Percentiles rank a stretch among this genome's conserved stretches.
These are phyloP conservation scores for Claviceps fusiformis DNA, from an alignment of 2,329 filamentous ascomycete species.

Conservation along the genomic window DNA sequence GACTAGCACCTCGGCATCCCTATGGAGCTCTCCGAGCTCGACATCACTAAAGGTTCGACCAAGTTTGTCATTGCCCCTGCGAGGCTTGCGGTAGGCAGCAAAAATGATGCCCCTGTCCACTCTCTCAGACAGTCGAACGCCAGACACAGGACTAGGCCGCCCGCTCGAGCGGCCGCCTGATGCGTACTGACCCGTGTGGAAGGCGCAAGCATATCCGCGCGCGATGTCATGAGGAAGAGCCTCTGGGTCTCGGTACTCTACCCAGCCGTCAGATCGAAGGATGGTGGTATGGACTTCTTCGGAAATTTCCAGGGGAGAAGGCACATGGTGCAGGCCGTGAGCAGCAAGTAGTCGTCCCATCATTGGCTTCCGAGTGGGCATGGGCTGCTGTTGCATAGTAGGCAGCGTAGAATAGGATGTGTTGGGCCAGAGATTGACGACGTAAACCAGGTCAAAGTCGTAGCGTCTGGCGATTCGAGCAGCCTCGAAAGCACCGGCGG, in stretches of 20 bases:
- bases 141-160: constrained; percentile 14
- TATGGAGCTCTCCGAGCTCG: constrained; percentile 32
- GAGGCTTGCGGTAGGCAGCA: constrained; percentile 38
- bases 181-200: constrained; percentile 30
- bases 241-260: constrained; percentile 34
- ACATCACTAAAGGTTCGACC: constrained; percentile 20
- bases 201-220: constrained; percentile 39
- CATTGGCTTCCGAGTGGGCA: constrained; percentile 15
- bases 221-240: constrained; percentile 31
- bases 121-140: constrained; percentile 11
- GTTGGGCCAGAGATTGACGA: constrained; percentile 43
- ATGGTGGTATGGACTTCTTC: constrained; percentile 35
- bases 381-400: neutral
- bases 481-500: constrained; percentile 38
- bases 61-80: constrained; percentile 21
- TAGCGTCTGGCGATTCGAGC: constrained; percentile 42
- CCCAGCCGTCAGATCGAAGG: constrained; percentile 35
- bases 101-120: constrained; percentile 42
- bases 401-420: constrained; percentile 5
- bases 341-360: constrained; percentile 40
- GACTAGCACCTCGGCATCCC: constrained; percentile 38
- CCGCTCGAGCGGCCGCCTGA: constrained; percentile 13
- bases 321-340: constrained; percentile 37
- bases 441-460: constrained; percentile 44
- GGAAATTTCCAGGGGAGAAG: constrained; percentile 38